phyloP scores from a whole-genome alignment of 2,329 filamentous ascomycete species.

The Davidsoniella australis region DNA sequence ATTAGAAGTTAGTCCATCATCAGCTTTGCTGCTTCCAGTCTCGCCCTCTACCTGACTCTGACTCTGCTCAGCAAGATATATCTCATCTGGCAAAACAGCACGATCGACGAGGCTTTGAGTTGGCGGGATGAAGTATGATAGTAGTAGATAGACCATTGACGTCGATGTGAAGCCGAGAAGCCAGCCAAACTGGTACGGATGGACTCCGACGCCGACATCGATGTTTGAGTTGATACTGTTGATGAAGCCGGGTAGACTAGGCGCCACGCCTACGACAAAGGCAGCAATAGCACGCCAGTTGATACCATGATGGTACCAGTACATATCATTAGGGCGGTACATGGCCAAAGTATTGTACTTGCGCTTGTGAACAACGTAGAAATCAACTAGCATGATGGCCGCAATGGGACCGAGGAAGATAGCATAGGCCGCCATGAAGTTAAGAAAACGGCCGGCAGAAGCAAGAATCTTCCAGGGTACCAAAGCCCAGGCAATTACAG shows the following conservation, averaged over 20 bases:
- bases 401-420: slow-evolving; percentile 18
- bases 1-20: too few relatives aligned
- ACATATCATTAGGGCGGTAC: slow-evolving; percentile 25
- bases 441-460: slow-evolving; percentile 15
- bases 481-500: slow-evolving; percentile 11
- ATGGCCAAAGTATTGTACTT: slow-evolving; percentile 19
- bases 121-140: slow-evolving; percentile 4
- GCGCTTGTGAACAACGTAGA: slow-evolving; percentile 19
- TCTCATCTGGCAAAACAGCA: slow-evolving; percentile 1
- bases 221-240: slow-evolving; percentile 7
- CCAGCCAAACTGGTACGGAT: slow-evolving; percentile 17
- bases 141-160: slow-evolving; percentile 12
- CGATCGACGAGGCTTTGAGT: not conserved
- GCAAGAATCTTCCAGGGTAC: slow-evolving; percentile 16
- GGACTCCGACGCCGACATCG: slow-evolving; percentile 2
- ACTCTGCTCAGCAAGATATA: not conserved
- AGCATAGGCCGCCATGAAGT: slow-evolving; percentile 17
- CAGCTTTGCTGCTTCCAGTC: too few relatives aligned
- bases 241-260: slow-evolving; percentile 27
- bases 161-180: slow-evolving; percentile 15
- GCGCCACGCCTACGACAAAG: slow-evolving; percentile 25
- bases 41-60: too few relatives aligned
- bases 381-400: slow-evolving; percentile 21
- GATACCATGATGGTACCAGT: slow-evolving; percentile 23
- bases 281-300: slow-evolving; percentile 25